A percentile compares a stretch with the other conserved stretches of the same genome.
These are phyloP conservation scores for Avena eriantha DNA, from an alignment of 176 grass and related monocot genomes.

Conservation along the genomic window DNA sequence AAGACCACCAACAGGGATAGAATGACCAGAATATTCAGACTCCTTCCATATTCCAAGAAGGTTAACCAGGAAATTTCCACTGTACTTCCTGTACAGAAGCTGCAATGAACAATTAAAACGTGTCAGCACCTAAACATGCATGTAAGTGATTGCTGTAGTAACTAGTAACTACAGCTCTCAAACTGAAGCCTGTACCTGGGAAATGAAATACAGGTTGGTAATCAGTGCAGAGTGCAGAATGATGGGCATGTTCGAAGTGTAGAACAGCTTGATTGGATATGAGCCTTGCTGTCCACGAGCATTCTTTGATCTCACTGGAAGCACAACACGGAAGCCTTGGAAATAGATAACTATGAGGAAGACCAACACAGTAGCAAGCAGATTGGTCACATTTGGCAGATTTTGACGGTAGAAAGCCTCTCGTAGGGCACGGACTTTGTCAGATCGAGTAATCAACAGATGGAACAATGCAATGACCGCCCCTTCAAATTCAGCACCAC, in stretches of 20 bases:
- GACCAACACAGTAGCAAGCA: conserved; percentile 90
- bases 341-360: conserved; percentile 98
- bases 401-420: conserved; percentile 95
- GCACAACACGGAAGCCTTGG: conserved; percentile 94
- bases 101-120: conserved; percentile 37
- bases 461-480: conserved; percentile 96
- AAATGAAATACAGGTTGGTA: conserved; percentile 95
- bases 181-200: conserved; percentile 56
- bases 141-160: background rate
- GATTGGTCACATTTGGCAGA: conserved; percentile 93
- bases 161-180: background rate
- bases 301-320: conserved; percentile 94
- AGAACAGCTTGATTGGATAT: conserved; percentile 96
- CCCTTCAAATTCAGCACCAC: conserved; percentile 97
- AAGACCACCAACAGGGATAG: conserved; percentile 85
- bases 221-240: conserved; percentile 92
- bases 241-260: conserved; percentile 96
- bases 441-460: conserved; percentile 82
- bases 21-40: conserved; percentile 86
- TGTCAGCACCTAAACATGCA: conserved; percentile 22
- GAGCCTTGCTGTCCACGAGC: conserved; percentile 94
- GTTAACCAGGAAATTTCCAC: conserved; percentile 95
- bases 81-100: conserved; percentile 94
- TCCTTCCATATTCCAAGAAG: conserved; percentile 90
- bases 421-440: conserved; percentile 80